These are phyloP conservation scores for Nakataea oryzae DNA, from an alignment of 2,329 filamentous ascomycete species.

Conservation along the genomic window DNA sequence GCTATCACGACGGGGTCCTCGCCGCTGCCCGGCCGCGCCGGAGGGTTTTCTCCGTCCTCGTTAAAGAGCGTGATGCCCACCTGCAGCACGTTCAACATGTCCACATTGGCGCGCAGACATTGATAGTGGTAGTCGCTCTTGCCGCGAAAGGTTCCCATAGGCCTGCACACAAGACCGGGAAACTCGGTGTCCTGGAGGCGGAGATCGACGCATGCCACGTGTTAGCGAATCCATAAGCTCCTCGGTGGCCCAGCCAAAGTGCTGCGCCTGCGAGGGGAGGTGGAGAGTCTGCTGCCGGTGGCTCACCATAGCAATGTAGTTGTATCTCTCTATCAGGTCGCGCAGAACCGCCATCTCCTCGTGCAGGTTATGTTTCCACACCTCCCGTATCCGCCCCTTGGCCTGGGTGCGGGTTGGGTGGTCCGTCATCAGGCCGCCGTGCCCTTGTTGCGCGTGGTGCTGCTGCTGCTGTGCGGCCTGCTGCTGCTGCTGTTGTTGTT, in stretches of 20 bases:
- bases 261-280: too few relatives aligned
- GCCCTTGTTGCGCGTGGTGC: conserved; percentile 11
- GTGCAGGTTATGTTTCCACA: conserved; percentile 86
- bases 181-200: conserved; percentile 81
- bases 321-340: conserved; percentile 78
- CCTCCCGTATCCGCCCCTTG: conserved; percentile 82
- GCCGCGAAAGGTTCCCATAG: conserved; percentile 87
- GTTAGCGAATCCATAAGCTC: too few relatives aligned
- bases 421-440: conserved; percentile 30
- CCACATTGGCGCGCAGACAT: conserved; percentile 92
- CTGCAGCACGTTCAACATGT: conserved; percentile 95
- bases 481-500: conserved; percentile 34
- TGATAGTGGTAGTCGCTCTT: conserved; percentile 99
- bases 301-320: conserved; percentile 93
- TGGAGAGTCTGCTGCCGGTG: neutral
- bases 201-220: conserved; percentile 4
- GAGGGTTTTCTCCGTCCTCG: conserved; percentile 77
- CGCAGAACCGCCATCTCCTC: conserved; percentile 83
- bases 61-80: conserved; percentile 92
- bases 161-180: conserved; percentile 90
- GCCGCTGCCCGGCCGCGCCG: conserved; percentile 48
- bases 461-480: conserved; percentile 41
- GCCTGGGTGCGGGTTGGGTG: conserved; percentile 45
- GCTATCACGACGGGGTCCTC: conserved; percentile 25
- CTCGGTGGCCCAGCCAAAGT: neutral